A percentile compares a stretch with the other conserved stretches of the same genome.
Evolutionary conservation across 2,329 filamentous ascomycete genomes (phyloP).

Genomic region (Hypoxylon sp.): DNA sequence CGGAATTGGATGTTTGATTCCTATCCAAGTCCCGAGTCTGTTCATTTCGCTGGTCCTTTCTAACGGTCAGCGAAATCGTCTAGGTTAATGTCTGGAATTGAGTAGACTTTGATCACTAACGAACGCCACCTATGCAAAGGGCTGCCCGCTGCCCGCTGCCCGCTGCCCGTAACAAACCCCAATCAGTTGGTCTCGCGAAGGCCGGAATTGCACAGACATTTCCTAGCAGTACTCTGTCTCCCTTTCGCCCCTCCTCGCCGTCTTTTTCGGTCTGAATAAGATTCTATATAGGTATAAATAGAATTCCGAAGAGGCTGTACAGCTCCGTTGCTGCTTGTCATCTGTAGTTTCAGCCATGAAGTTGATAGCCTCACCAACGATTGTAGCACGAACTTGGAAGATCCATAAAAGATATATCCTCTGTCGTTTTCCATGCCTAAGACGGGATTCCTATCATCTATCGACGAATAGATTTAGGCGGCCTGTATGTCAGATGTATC

Average conservation of each 20-base stretch:
- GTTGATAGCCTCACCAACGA: conserved; percentile 10
- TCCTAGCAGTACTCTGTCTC: conserved; percentile 8
- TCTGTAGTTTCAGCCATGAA: not conserved
- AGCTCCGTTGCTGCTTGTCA: conserved; percentile 1
- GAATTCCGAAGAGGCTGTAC: conserved; percentile 5
- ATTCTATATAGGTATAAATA: conserved; percentile 15
- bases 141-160: not conserved
- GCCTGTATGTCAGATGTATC: not conserved
- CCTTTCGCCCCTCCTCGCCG: not conserved
- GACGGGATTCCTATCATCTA: not conserved
- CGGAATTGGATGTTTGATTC: not conserved
- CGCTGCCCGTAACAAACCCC: conserved; percentile 8
- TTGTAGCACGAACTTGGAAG: not conserved
- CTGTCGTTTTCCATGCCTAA: not conserved
- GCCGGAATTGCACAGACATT: not conserved
- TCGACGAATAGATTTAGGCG: not conserved
- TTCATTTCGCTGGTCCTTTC: not conserved
- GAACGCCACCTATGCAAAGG: too few species aligned
- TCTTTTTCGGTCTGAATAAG: not conserved
- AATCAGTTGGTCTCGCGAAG: conserved; percentile 7
- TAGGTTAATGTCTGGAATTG: not conserved
- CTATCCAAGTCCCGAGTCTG: not conserved
- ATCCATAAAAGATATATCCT: not conserved
- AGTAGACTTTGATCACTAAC: conserved; percentile 4
- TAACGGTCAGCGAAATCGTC: not conserved